Evolutionary conservation across 441 rosid species (phyloP).

Genomic region (Pelargonium myrrhifolium): DNA sequence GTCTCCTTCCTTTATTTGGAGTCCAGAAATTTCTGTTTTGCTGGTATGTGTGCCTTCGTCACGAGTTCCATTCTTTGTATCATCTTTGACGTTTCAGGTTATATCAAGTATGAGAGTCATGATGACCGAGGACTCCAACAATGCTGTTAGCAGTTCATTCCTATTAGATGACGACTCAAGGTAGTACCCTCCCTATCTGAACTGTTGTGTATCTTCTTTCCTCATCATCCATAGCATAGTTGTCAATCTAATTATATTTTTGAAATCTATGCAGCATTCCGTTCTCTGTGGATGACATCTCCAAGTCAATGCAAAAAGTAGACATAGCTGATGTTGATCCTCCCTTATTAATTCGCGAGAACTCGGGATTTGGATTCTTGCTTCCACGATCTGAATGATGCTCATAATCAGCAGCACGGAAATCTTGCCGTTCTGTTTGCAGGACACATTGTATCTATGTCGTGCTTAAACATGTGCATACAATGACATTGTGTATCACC

Average conservation of each 20-base stretch:
- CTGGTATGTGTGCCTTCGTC: slow-evolving; percentile 3
- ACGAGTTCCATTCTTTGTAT: neutral
- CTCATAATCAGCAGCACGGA: slow-evolving; percentile 8
- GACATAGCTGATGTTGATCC: slow-evolving; percentile 84
- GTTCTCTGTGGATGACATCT: slow-evolving; percentile 89
- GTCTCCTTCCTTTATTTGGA: slow-evolving; percentile 40
- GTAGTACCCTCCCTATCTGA: slow-evolving; percentile 23
- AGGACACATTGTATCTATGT: too few relatives aligned
- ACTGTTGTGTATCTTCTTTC: neutral
- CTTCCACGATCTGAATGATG: slow-evolving; percentile 43
- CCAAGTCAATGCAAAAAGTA: slow-evolving; percentile 88
- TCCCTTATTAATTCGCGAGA: slow-evolving; percentile 81
- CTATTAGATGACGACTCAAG: slow-evolving; percentile 95
- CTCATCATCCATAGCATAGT: neutral
- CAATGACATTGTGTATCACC: slow-evolving; percentile 18
- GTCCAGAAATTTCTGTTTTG: slow-evolving; percentile 1
- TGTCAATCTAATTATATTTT: neutral
- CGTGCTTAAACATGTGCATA: slow-evolving; percentile 34
- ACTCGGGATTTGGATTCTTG: slow-evolving; percentile 88
- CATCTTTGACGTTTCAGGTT: slow-evolving; percentile 37
- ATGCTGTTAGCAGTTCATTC: slow-evolving; percentile 94
- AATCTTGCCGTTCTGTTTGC: slow-evolving; percentile 2
- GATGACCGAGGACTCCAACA: slow-evolving; percentile 98
- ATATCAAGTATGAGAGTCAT: slow-evolving; percentile 89
- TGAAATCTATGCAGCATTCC: slow-evolving; percentile 66